Conservation (phyloP, 257 asterid genomes). For the Nicotiana knightiana region DNA sequence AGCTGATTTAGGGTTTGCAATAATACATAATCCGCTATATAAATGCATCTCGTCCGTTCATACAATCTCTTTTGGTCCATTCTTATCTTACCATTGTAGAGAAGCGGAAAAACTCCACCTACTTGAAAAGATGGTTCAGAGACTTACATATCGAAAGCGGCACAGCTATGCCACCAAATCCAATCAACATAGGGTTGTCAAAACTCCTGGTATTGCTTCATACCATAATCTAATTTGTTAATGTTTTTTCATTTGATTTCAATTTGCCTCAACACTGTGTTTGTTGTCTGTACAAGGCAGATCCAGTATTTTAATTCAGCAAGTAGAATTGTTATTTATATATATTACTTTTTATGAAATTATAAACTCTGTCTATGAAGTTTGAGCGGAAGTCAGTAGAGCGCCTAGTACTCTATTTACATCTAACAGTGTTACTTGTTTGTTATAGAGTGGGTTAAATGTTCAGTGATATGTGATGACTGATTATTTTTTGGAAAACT, state of each 20-base stretch:
- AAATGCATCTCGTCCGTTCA: background rate
- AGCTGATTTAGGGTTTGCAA: slow-evolving; percentile 28
- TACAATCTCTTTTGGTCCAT: background rate
- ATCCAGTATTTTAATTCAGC: background rate
- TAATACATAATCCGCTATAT: background rate
- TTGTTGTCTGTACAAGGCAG: background rate
- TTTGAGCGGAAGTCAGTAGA: background rate
- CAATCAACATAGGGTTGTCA: slow-evolving; percentile 71
- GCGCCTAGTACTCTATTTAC: background rate
- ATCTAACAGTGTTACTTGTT: background rate
- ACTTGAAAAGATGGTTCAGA: slow-evolving; percentile 28
- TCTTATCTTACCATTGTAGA: background rate
- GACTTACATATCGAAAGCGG: slow-evolving; percentile 67
- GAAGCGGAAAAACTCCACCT: background rate
- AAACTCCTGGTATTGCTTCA: slow-evolving; percentile 53
- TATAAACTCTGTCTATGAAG: too few species aligned
- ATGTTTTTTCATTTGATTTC: background rate
- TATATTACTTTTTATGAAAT: background rate
- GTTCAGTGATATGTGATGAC: background rate
- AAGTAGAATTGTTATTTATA: too few species aligned
- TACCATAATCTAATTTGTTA: background rate
- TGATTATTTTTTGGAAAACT: background rate
- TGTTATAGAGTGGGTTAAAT: background rate
- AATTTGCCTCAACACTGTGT: background rate
- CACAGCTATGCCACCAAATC: slow-evolving; percentile 89